Evolutionary conservation across 1,284 basidiomycete genomes (phyloP).

Genomic region (Cutaneotrichosporon cavernicola): DNA sequence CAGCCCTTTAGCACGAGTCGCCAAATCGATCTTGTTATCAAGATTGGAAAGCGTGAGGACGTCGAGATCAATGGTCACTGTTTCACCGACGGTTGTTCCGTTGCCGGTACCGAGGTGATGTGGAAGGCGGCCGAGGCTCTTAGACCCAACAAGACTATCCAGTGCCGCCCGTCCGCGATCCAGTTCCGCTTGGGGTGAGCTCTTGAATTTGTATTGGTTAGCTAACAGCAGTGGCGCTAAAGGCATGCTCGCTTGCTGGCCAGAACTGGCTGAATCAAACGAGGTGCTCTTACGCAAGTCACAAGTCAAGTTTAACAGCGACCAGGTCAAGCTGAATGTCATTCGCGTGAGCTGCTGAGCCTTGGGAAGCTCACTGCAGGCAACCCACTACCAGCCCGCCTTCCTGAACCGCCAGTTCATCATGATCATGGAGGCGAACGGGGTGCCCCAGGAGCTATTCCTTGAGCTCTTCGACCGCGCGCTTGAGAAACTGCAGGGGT

Average conservation of each 20-base stretch:
- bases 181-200: conserved; percentile 50
- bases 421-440: conserved; percentile 50
- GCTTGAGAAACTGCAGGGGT: conserved; percentile 38
- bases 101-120: conserved; percentile 45
- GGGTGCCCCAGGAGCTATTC: conserved; percentile 43
- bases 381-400: conserved; percentile 49
- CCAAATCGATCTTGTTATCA: conserved; percentile 36
- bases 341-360: conserved; percentile 35
- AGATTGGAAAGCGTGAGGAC: not conserved
- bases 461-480: conserved; percentile 41
- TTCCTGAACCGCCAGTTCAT: conserved; percentile 54
- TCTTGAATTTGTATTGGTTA: not conserved
- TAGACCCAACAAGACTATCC: conserved; percentile 32
- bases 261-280: conserved; percentile 30
- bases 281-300: conserved; percentile 46
- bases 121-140: conserved; percentile 41
- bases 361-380: conserved; percentile 25
- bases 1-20: conserved; percentile 47
- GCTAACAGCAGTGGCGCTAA: conserved; percentile 48
- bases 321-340: conserved; percentile 42
- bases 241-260: conserved; percentile 50
- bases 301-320: conserved; percentile 48
- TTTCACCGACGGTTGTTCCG: conserved; percentile 52
- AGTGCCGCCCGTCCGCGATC: conserved; percentile 45
- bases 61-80: conserved; percentile 32